A percentile compares a stretch with the other conserved stretches of the same genome.
Evolutionary conservation across 331 rosid genomes (phyloP).

Genomic region (Acacia concinna): DNA sequence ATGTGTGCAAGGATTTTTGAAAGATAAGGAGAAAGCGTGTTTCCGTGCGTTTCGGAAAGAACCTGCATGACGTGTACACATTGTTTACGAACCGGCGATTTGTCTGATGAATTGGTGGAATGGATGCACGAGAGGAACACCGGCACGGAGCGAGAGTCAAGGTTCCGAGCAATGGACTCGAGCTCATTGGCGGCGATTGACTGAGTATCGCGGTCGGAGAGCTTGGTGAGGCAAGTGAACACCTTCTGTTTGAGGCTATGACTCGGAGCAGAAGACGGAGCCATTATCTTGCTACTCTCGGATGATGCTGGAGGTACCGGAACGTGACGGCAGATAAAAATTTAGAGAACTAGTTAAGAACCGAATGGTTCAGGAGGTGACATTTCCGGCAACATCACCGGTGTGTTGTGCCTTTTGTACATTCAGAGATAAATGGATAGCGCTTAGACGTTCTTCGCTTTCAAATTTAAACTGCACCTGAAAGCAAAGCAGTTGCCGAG

Average conservation of each 20-base stretch:
- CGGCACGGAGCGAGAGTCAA: conserved; percentile 48
- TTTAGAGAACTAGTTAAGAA: neutral
- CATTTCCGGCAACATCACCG: conserved; percentile 49
- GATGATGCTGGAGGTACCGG: neutral
- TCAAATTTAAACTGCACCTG: conserved; percentile 21
- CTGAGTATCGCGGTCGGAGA: conserved; percentile 82
- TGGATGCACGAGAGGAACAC: conserved; percentile 69
- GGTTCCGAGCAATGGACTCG: conserved; percentile 61
- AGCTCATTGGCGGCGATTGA: conserved; percentile 60
- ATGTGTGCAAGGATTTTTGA: conserved; percentile 57
- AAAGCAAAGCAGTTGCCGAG: neutral
- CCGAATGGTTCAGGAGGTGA: conserved; percentile 14
- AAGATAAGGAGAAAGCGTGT: conserved; percentile 59
- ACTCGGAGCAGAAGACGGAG: conserved; percentile 41
- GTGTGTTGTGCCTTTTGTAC: neutral
- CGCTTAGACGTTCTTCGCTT: neutral
- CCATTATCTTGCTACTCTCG: conserved; percentile 38
- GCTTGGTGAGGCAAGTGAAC: conserved; percentile 72
- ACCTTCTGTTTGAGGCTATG: conserved; percentile 66
- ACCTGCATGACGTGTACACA: conserved; percentile 60
- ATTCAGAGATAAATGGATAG: neutral
- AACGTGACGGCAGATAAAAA: neutral
- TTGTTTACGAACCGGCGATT: conserved; percentile 67
- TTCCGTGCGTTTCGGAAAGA: conserved; percentile 62
- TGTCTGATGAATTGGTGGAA: conserved; percentile 71